Percentiles rank a stretch among this genome's conserved stretches.
Evolutionary conservation across 495 filamentous ascomycete genomes (phyloP).

Genomic region (Penicillium manginii): DNA sequence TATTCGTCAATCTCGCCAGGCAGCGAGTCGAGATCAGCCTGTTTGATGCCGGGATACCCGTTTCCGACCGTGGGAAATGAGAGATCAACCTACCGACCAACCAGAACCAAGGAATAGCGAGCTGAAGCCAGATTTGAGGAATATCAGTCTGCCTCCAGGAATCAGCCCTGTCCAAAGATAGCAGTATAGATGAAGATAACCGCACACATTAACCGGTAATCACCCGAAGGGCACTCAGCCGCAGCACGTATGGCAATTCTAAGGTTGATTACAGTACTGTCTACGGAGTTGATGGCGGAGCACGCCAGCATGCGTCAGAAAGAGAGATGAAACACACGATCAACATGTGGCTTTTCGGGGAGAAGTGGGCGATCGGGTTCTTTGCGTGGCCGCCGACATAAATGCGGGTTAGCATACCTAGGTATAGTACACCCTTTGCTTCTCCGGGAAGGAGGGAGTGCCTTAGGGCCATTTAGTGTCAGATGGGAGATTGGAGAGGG

Average conservation of each 20-base stretch:
- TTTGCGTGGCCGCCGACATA: slow-evolving; percentile 12
- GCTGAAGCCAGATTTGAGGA: background rate
- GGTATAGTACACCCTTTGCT: background rate
- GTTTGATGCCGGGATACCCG: background rate
- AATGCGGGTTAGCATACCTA: background rate
- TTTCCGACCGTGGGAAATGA: slow-evolving; percentile 1
- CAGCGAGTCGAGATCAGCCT: background rate
- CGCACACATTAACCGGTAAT: background rate
- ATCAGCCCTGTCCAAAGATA: background rate
- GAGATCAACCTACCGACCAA: background rate
- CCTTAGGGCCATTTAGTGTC: background rate
- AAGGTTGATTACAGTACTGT: too few relatives aligned
- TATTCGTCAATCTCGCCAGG: background rate
- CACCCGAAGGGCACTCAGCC: too few relatives aligned
- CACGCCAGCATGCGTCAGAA: background rate
- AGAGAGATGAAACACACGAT: slow-evolving; percentile 19
- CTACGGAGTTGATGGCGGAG: slow-evolving; percentile 2
- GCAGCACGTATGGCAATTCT: too few relatives aligned
- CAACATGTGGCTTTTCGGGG: slow-evolving; percentile 13
- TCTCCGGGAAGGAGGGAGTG: background rate
- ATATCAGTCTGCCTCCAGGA: background rate
- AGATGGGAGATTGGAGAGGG: slow-evolving; percentile 1
- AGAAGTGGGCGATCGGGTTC: slow-evolving; percentile 12
- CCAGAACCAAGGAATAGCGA: background rate
- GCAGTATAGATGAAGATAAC: background rate